phyloP scores from a whole-genome alignment of 352 stramenopile genomes.

The Phytopythium mirpurense region DNA sequence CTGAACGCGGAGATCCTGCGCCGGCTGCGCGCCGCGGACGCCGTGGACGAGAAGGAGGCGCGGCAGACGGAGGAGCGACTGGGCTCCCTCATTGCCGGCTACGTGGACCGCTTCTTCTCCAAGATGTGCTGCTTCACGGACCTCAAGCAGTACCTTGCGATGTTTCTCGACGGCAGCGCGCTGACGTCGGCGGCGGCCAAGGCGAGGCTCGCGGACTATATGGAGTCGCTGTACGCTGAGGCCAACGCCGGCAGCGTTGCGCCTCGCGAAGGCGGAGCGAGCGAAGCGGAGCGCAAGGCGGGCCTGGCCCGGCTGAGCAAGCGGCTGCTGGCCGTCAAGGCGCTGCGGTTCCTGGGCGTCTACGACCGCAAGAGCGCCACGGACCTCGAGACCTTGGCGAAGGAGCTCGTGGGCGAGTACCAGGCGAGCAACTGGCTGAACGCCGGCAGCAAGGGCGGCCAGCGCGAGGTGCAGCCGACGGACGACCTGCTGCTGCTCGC shows the following conservation, averaged over 20 bases:
- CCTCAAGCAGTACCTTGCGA: slow-evolving; percentile 67
- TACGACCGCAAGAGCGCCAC: slow-evolving; percentile 21
- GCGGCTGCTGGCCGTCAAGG: slow-evolving; percentile 59
- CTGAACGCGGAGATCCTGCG: slow-evolving; percentile 42
- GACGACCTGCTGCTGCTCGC: slow-evolving; percentile 79
- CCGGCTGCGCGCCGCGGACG: slow-evolving; percentile 15
- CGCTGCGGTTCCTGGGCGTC: slow-evolving; percentile 61
- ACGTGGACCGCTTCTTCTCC: slow-evolving; percentile 62
- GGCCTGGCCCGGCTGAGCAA: slow-evolving; percentile 46
- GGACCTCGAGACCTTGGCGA: slow-evolving; percentile 33
- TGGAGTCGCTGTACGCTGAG: slow-evolving; percentile 29
- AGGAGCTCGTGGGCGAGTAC: slow-evolving; percentile 61
- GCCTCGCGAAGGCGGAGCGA: slow-evolving; percentile 12
- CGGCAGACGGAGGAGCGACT: slow-evolving; percentile 36
- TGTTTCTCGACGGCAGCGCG: slow-evolving; percentile 31
- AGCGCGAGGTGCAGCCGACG: slow-evolving; percentile 81
- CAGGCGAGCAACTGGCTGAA: slow-evolving; percentile 71
- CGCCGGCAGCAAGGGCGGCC: slow-evolving; percentile 52
- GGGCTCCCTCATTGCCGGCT: slow-evolving; percentile 41
- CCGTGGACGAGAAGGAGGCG: slow-evolving; percentile 11
- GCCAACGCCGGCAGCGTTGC: slow-evolving; percentile 15
- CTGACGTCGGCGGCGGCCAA: slow-evolving; percentile 32
- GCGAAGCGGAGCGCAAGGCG: slow-evolving; percentile 30
- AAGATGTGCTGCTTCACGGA: slow-evolving; percentile 87
- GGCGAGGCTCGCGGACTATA: slow-evolving; percentile 24